phyloP scores from a whole-genome alignment of 257 asterid genomes.

The Ajuga chamaepitys region DNA sequence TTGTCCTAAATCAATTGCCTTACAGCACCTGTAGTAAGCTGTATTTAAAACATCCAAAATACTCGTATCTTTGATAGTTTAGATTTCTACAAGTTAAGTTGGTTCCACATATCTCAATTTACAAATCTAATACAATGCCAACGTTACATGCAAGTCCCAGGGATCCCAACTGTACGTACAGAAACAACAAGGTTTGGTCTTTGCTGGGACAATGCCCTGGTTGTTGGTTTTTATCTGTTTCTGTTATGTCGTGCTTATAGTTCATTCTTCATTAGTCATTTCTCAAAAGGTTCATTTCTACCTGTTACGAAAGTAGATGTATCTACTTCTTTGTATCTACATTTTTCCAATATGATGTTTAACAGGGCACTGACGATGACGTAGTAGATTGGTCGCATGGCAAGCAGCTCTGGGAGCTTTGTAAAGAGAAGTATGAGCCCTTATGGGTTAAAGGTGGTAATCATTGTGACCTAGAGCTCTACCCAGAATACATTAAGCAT shows the following conservation, averaged over 20 bases:
- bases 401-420: constrained; percentile 83
- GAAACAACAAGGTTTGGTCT: background rate
- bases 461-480: constrained; percentile 94
- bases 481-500: constrained; percentile 84
- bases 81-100: background rate
- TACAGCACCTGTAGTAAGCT: background rate
- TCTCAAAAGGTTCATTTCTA: background rate
- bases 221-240: background rate
- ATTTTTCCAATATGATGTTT: constrained; percentile 8
- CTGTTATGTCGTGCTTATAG: no score
- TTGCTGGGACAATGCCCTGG: background rate
- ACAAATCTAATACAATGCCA: background rate
- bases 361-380: constrained; percentile 87
- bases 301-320: background rate
- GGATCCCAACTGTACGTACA: background rate
- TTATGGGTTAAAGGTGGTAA: constrained; percentile 89
- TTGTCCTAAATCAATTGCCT: background rate
- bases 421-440: constrained; percentile 91
- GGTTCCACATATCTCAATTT: background rate
- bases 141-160: background rate
- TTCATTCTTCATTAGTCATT: background rate
- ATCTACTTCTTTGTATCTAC: background rate
- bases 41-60: background rate
- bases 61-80: background rate
- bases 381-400: constrained; percentile 93